A percentile compares a stretch with the other conserved stretches of the same genome.
Evolutionary conservation across 2,329 filamentous ascomycete genomes (phyloP).

Genomic region (Xylaria sp.): DNA sequence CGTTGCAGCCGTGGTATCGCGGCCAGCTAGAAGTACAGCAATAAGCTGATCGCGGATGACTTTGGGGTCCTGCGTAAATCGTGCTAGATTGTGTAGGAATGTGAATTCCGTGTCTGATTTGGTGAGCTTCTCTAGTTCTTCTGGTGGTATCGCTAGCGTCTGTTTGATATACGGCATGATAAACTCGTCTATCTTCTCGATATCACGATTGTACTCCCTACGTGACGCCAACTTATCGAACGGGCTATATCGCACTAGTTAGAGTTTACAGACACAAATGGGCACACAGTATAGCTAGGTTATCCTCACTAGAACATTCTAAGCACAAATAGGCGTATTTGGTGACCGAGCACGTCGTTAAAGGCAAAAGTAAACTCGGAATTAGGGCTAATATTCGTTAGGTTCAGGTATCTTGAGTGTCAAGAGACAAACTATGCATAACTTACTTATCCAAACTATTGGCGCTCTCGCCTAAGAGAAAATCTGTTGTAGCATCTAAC

Average conservation of each 20-base stretch:
- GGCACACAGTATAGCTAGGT: neutral
- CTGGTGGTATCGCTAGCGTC: constrained; percentile 67
- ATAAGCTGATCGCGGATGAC: constrained; percentile 79
- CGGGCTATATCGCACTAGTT: constrained; percentile 55
- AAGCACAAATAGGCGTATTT: constrained; percentile 66
- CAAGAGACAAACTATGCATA: neutral
- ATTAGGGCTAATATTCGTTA: constrained; percentile 54
- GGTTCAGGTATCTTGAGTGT: neutral
- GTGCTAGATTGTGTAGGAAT: constrained; percentile 79
- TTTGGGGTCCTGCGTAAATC: constrained; percentile 68
- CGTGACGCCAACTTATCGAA: constrained; percentile 67
- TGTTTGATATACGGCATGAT: constrained; percentile 73
- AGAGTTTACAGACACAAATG: neutral
- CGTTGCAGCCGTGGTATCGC: constrained; percentile 75
- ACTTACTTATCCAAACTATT: constrained; percentile 56
- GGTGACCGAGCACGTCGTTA: constrained; percentile 71
- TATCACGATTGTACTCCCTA: constrained; percentile 64
- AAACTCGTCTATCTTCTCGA: constrained; percentile 75
- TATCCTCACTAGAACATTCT: constrained; percentile 43
- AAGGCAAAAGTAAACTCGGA: constrained; percentile 74
- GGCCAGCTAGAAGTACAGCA: constrained; percentile 74
- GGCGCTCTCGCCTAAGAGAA: constrained; percentile 70
- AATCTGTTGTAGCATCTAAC: constrained; percentile 72
- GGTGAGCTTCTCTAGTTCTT: constrained; percentile 73
- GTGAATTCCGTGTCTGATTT: constrained; percentile 74